Evolutionary conservation across 768 basidiomycete species (phyloP), one percentile per base, ranked within the genome.

Genomic region (Gymnopilus junonius): DNA sequence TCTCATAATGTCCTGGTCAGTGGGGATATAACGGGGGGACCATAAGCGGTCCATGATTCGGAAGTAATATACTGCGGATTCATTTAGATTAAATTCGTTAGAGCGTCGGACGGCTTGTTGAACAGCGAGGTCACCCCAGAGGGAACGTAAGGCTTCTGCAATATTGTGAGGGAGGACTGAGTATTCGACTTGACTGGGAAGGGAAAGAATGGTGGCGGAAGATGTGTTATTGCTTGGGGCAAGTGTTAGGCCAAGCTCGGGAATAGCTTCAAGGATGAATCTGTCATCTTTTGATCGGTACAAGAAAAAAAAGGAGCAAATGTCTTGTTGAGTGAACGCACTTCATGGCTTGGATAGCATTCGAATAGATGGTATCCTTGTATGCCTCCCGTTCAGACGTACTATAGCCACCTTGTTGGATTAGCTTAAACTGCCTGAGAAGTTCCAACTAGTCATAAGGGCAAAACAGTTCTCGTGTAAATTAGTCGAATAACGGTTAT

Each of bases 41-140:
- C 89, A 79, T 86, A 98, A 95, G 65, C 95, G 87, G 64, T 92
- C 87, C 69, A 99, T 93, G 12, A 89, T 78, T 73, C 89, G 91
- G 83, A 99, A 99, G 82, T 97, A 99, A 85, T 98, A 99, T 14
- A 93, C 86, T 2, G 97, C 97, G 3, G 89, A 91, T 77, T 99
- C 97, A 76, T 98, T 97, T 59, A 99, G 83, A 78, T 98, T 95
- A 82, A 97, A 95, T 79, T 99, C 97, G 55, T 94, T 87, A 17
- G 91, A 87, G 58, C 95, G 85, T 51, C 84, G 80, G 32, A 95
- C 94, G 31, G 95, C 94, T 65, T 91, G 89, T 67, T 84, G 85
- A 53, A 98, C 89, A 50, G 90, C 92, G 1, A 84, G 78, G 66
- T 93, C 91, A 2, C 76, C 76, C 97, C 95, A 97, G 27, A 99